Conservation (phyloP, 2,329 filamentous ascomycete species). For the Cladophialophora psammophila region DNA sequence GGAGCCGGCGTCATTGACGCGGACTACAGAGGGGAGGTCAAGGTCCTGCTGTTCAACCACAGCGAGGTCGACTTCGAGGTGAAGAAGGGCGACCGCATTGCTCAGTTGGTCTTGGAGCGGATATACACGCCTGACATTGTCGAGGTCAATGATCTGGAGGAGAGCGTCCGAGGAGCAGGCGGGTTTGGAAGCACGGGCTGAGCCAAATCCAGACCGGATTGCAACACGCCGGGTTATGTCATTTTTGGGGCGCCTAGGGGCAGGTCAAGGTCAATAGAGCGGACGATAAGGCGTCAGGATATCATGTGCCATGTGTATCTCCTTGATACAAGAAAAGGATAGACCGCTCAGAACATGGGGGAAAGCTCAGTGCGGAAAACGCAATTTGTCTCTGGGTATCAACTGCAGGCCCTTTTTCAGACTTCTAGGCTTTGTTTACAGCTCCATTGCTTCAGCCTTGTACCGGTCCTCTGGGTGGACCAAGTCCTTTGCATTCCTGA, state of each 20-base stretch:
- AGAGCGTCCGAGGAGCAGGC: slow-evolving; percentile 87
- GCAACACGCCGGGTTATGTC: neutral
- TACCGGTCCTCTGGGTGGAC: slow-evolving; percentile 71
- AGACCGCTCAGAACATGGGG: neutral
- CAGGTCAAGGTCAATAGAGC: neutral
- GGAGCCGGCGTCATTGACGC: slow-evolving; percentile 97
- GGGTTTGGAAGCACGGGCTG: slow-evolving; percentile 88
- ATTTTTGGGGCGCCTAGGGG: neutral
- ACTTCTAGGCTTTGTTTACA: slow-evolving; percentile 5
- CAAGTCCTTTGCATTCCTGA: slow-evolving; percentile 75
- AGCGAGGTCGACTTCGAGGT: slow-evolving; percentile 80
- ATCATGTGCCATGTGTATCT: neutral
- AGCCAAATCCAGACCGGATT: neutral
- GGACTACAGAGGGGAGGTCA: slow-evolving; percentile 93
- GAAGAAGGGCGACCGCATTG: slow-evolving; percentile 86
- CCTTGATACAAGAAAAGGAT: neutral
- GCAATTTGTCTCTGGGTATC: neutral
- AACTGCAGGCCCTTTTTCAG: neutral
- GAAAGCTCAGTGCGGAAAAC: neutral
- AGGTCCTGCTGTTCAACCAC: slow-evolving; percentile 95
- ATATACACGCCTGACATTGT: slow-evolving; percentile 92
- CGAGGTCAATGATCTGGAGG: slow-evolving; percentile 87
- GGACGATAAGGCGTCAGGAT: neutral
- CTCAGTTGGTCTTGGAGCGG: slow-evolving; percentile 91
- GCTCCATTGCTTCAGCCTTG: slow-evolving; percentile 57